Evolutionary conservation across 768 basidiomycete species (phyloP).

Genomic region (Boletellus ananas): DNA sequence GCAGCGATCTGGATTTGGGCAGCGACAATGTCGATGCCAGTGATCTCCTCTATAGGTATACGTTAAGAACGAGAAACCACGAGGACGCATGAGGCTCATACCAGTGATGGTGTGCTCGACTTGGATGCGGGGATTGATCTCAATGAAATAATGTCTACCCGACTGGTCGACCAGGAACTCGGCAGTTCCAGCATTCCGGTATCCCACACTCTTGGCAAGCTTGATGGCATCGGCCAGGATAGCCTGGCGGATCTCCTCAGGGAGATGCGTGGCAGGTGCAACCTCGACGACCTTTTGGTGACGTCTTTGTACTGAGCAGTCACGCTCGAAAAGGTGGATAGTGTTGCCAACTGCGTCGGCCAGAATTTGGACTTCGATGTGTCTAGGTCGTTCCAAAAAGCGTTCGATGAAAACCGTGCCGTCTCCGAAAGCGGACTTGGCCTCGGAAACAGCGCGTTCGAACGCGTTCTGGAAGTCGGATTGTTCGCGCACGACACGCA

Average conservation of each 20-base stretch:
- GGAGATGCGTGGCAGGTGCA: slow-evolving; percentile 91
- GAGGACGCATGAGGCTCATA: slow-evolving; percentile 30
- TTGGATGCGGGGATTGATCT: slow-evolving; percentile 99
- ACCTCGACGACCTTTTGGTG: slow-evolving; percentile 99
- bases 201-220: slow-evolving; percentile 88
- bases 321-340: slow-evolving; percentile 97
- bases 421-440: slow-evolving; percentile 95
- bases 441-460: slow-evolving; percentile 90
- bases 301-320: slow-evolving; percentile 96
- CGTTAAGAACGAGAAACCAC: background rate
- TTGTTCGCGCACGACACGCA: slow-evolving; percentile 97
- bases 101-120: slow-evolving; percentile 99
- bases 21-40: slow-evolving; percentile 98
- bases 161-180: slow-evolving; percentile 98
- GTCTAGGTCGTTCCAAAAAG: slow-evolving; percentile 92
- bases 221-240: slow-evolving; percentile 91
- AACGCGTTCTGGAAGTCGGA: slow-evolving; percentile 87
- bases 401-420: slow-evolving; percentile 99
- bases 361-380: slow-evolving; percentile 95
- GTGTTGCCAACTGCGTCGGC: slow-evolving; percentile 92
- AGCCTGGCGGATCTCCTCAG: slow-evolving; percentile 85
- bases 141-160: slow-evolving; percentile 98
- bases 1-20: slow-evolving; percentile 99
- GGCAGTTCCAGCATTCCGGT: slow-evolving; percentile 95
- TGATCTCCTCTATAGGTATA: slow-evolving; percentile 84